Evolutionary conservation across 805 yeast genomes (phyloP).

Genomic region (Saturnispora halmiae): DNA sequence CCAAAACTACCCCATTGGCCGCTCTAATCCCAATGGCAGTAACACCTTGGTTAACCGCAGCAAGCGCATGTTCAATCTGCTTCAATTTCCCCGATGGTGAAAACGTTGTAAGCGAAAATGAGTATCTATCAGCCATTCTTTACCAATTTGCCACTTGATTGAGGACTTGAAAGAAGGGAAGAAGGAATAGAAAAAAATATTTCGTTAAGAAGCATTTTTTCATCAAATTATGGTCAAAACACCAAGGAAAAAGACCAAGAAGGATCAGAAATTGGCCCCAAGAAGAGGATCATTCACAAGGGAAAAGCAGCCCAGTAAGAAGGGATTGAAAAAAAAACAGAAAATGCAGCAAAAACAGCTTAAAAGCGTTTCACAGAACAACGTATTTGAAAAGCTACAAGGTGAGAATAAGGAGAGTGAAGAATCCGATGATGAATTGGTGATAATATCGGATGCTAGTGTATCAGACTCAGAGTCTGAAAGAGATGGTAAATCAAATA

Average conservation of each 20-base stretch:
- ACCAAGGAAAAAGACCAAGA: constrained; percentile 8
- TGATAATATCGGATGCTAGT: neutral
- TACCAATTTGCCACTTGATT: constrained; percentile 3
- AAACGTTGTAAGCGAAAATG: constrained; percentile 93
- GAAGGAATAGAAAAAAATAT: neutral
- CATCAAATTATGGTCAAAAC: constrained; percentile 1
- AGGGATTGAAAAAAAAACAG: neutral
- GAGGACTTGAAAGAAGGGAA: too few species aligned
- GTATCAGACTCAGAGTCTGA: constrained; percentile 2
- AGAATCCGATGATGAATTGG: constrained; percentile 7
- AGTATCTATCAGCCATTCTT: constrained; percentile 94
- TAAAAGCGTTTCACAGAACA: constrained; percentile 2
- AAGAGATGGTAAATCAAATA: neutral
- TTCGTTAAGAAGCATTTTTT: neutral
- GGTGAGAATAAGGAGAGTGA: constrained; percentile 3
- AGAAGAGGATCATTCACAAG: constrained; percentile 8
- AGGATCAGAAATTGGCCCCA: neutral
- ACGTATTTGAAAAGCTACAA: constrained; percentile 6
- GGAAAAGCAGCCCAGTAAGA: constrained; percentile 1
- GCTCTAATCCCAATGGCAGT: constrained; percentile 91
- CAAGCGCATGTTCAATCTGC: constrained; percentile 94
- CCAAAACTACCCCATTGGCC: constrained; percentile 91
- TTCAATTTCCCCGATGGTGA: constrained; percentile 98
- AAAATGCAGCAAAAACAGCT: constrained; percentile 2
- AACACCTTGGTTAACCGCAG: constrained; percentile 97